A percentile compares a stretch with the other conserved stretches of the same genome.
These are phyloP conservation scores for Trypanosoma theileri DNA, from an alignment of 208 protist species.

Conservation along the genomic window DNA sequence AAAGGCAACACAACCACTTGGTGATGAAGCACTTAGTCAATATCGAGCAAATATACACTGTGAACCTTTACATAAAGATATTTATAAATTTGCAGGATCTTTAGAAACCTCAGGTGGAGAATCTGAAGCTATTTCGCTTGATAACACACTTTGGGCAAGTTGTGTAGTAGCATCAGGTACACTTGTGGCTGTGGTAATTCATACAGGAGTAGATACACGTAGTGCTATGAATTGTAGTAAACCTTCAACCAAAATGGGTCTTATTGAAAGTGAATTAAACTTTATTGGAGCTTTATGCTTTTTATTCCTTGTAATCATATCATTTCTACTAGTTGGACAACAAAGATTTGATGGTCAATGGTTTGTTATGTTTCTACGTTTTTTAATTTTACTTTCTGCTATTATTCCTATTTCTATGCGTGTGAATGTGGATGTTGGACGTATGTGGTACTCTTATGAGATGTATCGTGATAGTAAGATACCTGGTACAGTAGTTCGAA, in stretches of 20 bases:
- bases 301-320: conserved; percentile 57
- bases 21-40: conserved; percentile 31
- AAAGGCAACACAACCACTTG: conserved; percentile 46
- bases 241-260: conserved; percentile 87
- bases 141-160: conserved; percentile 98
- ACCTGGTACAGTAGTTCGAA: conserved; percentile 91
- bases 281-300: conserved; percentile 92
- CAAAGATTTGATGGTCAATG: conserved; percentile 83
- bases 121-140: conserved; percentile 78
- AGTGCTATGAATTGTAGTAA: conserved; percentile 94
- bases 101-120: conserved; percentile 50
- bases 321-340: conserved; percentile 59
- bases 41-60: conserved; percentile 70
- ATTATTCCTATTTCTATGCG: conserved; percentile 98
- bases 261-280: conserved; percentile 97
- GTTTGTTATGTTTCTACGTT: conserved; percentile 91
- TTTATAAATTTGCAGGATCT: conserved; percentile 96
- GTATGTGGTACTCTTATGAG: conserved; percentile 94
- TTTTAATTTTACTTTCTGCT: conserved; percentile 97
- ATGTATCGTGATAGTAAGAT: conserved; percentile 91
- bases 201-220: conserved; percentile 95
- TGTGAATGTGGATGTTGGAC: conserved; percentile 98
- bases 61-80: conserved; percentile 91
- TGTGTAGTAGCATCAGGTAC: conserved; percentile 95
- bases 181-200: conserved; percentile 79